These are phyloP conservation scores for Nicotiana attenuata DNA, from an alignment of 257 asterid genomes.

Conservation along the genomic window DNA sequence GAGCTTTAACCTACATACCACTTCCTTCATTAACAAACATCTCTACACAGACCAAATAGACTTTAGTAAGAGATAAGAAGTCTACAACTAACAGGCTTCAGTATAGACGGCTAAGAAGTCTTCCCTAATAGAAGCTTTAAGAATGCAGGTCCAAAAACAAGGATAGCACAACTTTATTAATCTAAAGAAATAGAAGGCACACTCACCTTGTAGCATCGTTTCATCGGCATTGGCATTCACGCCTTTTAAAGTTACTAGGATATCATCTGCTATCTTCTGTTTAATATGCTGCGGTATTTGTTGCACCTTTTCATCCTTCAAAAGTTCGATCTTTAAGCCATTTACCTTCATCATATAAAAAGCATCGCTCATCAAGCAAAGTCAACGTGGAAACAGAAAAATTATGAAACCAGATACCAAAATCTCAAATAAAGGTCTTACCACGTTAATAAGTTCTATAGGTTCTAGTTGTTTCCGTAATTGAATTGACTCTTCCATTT, in stretches of 20 bases:
- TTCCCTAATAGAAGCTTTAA: neutral
- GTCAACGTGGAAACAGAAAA: neutral
- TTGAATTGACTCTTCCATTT: slow-evolving; percentile 76
- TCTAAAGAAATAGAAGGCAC: slow-evolving; percentile 1
- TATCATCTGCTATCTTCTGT: slow-evolving; percentile 53
- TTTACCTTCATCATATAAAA: slow-evolving; percentile 40
- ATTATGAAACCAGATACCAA: slow-evolving; percentile 4
- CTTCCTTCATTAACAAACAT: neutral
- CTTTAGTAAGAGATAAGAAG: neutral
- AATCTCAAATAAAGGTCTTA: slow-evolving; percentile 29
- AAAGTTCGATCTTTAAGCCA: slow-evolving; percentile 34
- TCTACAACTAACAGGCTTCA: neutral
- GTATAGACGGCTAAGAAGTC: neutral
- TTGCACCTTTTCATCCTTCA: slow-evolving; percentile 41
- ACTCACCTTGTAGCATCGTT: slow-evolving; percentile 56
- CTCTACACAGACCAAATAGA: neutral
- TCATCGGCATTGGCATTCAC: slow-evolving; percentile 46
- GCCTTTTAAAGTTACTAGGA: slow-evolving; percentile 48
- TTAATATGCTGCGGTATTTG: slow-evolving; percentile 58
- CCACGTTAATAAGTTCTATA: slow-evolving; percentile 65
- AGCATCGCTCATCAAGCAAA: slow-evolving; percentile 1
- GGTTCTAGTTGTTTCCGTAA: slow-evolving; percentile 76
- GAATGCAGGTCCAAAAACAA: neutral
- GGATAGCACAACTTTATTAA: neutral
- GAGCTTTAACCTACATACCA: neutral